Evolutionary conservation across 2,329 filamentous ascomycete genomes (phyloP).

Genomic region (Fusarium sp.): DNA sequence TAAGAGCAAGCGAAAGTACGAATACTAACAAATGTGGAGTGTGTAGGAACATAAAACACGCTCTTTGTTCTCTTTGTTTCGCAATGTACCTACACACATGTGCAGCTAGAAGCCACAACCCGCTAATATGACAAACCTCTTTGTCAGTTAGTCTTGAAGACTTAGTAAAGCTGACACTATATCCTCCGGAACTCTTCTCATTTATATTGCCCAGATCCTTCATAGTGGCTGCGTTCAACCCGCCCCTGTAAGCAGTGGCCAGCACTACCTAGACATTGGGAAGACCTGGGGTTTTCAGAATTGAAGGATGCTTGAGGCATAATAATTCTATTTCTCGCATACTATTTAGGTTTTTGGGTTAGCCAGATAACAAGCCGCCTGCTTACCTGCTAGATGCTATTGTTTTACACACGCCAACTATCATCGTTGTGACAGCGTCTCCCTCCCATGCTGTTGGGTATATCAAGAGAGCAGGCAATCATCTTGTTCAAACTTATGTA

Average conservation of each 20-base stretch:
- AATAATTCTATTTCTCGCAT: accelerated
- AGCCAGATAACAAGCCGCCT: neutral
- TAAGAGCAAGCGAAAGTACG: neutral
- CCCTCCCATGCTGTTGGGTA: neutral
- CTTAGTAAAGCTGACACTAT: neutral
- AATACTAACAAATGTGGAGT: neutral
- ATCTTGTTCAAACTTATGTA: neutral
- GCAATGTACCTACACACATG: neutral
- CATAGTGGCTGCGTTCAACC: neutral
- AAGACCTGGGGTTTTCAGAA: neutral
- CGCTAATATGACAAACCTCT: neutral
- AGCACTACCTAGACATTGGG: neutral
- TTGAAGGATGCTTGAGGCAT: neutral
- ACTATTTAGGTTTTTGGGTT: neutral
- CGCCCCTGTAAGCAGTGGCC: neutral
- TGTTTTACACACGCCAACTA: neutral
- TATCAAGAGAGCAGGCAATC: neutral
- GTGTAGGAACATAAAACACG: neutral
- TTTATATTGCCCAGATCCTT: neutral
- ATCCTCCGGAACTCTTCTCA: neutral
- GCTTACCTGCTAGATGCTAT: neutral
- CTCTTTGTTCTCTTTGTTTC: neutral
- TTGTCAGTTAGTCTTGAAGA: neutral
- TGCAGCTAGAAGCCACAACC: neutral
- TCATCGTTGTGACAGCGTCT: neutral